These are phyloP conservation scores for Phaseolus lunatus DNA, from an alignment of 306 rosid species.

Conservation along the genomic window DNA sequence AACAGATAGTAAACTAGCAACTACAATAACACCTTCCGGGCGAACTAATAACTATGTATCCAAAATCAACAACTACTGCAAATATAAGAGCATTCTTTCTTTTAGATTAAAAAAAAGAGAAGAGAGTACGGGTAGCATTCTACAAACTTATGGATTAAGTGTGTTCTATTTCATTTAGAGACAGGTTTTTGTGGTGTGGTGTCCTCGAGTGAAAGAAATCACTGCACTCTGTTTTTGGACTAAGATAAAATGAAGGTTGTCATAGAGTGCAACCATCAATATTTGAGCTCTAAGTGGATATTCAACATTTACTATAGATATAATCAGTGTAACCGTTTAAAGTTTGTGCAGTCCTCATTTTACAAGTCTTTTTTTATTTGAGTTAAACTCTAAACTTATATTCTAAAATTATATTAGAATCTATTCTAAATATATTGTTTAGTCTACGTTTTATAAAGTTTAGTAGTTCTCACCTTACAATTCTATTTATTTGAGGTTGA, in stretches of 20 bases:
- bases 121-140: background rate
- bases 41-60: background rate
- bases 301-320: background rate
- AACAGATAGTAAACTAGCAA: background rate
- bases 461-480: background rate
- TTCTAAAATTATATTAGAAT: no score
- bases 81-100: background rate
- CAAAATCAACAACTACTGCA: no score
- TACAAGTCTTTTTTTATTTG: no score
- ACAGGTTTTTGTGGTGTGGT: background rate
- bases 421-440: no score
- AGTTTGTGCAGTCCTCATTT: background rate
- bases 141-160: background rate
- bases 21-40: background rate
- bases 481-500: background rate
- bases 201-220: background rate
- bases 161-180: background rate
- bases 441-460: no score
- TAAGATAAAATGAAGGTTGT: background rate
- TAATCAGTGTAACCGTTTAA: background rate
- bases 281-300: background rate
- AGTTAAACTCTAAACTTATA: no score
- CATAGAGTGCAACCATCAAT: background rate
- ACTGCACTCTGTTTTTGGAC: background rate
- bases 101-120: background rate